phyloP scores from a whole-genome alignment of 2,329 filamentous ascomycete genomes.

The Xylariaceae sp. region DNA sequence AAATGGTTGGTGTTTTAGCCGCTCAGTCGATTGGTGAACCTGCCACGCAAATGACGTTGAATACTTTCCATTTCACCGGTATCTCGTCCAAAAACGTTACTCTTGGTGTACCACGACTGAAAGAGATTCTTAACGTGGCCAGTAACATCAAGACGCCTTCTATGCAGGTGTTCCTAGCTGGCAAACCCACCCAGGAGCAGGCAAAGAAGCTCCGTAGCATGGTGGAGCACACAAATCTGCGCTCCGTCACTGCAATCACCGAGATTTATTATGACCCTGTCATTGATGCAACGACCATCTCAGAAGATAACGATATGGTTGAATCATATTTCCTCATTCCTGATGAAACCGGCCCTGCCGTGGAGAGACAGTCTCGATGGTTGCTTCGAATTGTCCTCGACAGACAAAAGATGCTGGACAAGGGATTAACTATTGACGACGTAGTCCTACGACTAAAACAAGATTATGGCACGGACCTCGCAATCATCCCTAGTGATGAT shows the following conservation, averaged over 20 bases:
- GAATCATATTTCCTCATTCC: constrained; percentile 95
- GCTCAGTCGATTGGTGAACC: constrained; percentile 98
- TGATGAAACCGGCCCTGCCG: constrained; percentile 59
- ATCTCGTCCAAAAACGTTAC: constrained; percentile 99
- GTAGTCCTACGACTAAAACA: constrained; percentile 87
- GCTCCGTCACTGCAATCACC: constrained; percentile 83
- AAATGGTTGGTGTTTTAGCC: constrained; percentile 97
- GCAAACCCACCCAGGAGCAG: constrained; percentile 63
- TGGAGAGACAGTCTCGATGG: constrained; percentile 85
- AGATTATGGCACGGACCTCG: constrained; percentile 76
- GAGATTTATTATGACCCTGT: constrained; percentile 98
- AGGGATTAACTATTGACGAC: constrained; percentile 84
- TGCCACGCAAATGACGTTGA: constrained; percentile 98
- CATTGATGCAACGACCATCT: constrained; percentile 76
- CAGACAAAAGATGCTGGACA: constrained; percentile 91
- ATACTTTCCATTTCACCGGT: constrained; percentile 99
- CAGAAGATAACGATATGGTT: constrained; percentile 86
- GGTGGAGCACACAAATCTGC: constrained; percentile 91
- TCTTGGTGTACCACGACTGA: constrained; percentile 95
- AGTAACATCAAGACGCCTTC: constrained; percentile 98
- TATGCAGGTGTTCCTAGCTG: constrained; percentile 84
- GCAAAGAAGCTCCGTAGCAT: constrained; percentile 81
- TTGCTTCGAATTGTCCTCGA: constrained; percentile 88
- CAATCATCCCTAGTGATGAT: constrained; percentile 95
- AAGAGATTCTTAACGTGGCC: constrained; percentile 97